A percentile compares a stretch with the other conserved stretches of the same genome.
Evolutionary conservation across 176 grass and related monocot species (phyloP).

Genomic region (Cymbopogon citratus): DNA sequence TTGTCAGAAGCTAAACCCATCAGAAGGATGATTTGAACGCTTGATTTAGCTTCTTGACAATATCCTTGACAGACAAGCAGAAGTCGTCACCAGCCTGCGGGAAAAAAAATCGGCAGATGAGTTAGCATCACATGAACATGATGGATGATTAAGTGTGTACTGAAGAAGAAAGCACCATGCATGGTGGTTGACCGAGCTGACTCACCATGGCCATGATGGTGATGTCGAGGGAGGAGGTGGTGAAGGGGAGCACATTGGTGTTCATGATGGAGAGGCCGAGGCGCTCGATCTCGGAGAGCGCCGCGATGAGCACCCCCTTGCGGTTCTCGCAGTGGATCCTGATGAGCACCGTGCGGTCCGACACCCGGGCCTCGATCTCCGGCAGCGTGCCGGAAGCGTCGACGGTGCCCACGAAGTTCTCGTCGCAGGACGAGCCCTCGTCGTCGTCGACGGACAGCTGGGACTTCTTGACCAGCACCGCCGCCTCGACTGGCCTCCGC

Average conservation of each 20-base stretch:
- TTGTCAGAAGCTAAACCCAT: slow-evolving; percentile 34
- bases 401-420: slow-evolving; percentile 37
- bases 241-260: slow-evolving; percentile 88
- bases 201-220: slow-evolving; percentile 81
- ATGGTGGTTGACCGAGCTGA: background rate
- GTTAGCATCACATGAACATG: background rate
- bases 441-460: slow-evolving; percentile 59
- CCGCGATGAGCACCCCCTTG: slow-evolving; percentile 62
- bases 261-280: slow-evolving; percentile 68
- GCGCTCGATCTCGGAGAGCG: slow-evolving; percentile 59
- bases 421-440: slow-evolving; percentile 50
- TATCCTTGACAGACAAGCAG: slow-evolving; percentile 78
- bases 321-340: slow-evolving; percentile 93
- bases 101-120: background rate
- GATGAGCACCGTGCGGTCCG: slow-evolving; percentile 60
- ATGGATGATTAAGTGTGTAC: background rate
- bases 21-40: slow-evolving; percentile 61
- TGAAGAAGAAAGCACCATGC: background rate
- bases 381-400: slow-evolving; percentile 36
- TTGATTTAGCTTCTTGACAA: slow-evolving; percentile 84
- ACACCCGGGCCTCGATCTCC: slow-evolving; percentile 80
- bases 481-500: slow-evolving; percentile 71
- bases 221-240: slow-evolving; percentile 64
- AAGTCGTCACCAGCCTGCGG: slow-evolving; percentile 71
- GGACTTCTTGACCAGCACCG: slow-evolving; percentile 76